Conservation (phyloP, 2,329 filamentous ascomycete genomes). For the Paraphaeosphaeria minitans region DNA sequence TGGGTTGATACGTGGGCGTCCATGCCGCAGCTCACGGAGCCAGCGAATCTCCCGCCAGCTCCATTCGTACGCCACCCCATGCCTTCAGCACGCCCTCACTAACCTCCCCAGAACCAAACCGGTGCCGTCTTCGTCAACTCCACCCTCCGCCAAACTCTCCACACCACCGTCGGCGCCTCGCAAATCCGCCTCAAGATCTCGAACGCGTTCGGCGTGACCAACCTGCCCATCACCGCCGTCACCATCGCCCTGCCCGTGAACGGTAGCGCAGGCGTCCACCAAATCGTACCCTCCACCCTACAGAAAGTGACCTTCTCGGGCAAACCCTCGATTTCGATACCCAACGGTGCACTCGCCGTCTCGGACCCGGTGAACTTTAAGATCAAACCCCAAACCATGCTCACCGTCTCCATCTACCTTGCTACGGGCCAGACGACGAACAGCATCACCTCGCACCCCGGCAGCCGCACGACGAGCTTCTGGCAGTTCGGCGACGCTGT, state of each 20-base stretch:
- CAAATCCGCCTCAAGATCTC: conserved; percentile 67
- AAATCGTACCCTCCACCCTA: conserved; percentile 59
- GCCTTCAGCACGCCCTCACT: background rate
- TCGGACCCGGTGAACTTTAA: conserved; percentile 66
- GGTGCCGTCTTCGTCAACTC: conserved; percentile 63
- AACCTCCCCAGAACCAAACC: conserved; percentile 54
- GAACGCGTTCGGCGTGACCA: conserved; percentile 67
- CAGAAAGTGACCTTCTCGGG: conserved; percentile 64
- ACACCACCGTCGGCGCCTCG: conserved; percentile 61
- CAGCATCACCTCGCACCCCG: conserved; percentile 67
- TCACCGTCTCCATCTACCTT: conserved; percentile 65
- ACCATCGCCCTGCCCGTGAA: conserved; percentile 62
- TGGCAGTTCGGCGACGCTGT: conserved; percentile 64
- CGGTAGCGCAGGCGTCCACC: conserved; percentile 59
- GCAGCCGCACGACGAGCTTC: conserved; percentile 67
- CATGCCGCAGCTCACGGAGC: conserved; percentile 70
- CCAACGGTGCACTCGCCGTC: conserved; percentile 62
- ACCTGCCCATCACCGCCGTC: conserved; percentile 64
- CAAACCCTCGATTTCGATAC: conserved; percentile 56
- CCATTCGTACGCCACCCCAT: conserved; percentile 53
- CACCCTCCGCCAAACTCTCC: conserved; percentile 69
- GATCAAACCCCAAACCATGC: conserved; percentile 56
- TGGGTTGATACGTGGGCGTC: conserved; percentile 69
- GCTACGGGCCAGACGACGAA: conserved; percentile 61
- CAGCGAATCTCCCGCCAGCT: conserved; percentile 63